phyloP scores from a whole-genome alignment of 257 asterid species.

The Gardenia jasminoides region DNA sequence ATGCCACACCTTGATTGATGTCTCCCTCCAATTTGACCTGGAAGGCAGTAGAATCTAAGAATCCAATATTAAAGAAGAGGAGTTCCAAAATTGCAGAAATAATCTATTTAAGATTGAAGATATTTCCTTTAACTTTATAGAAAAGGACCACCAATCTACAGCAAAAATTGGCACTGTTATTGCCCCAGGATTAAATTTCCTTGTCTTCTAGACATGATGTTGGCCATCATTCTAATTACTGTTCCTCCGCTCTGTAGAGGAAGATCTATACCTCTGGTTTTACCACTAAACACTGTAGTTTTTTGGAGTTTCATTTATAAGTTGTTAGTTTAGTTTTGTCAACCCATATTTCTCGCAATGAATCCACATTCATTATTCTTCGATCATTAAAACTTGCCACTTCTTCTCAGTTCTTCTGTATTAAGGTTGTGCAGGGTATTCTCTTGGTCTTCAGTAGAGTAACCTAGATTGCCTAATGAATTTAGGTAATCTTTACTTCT shows the following conservation, averaged over 20 bases:
- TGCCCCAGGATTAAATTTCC: neutral
- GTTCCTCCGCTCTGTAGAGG: neutral
- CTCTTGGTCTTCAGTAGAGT: neutral
- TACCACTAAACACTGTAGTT: neutral
- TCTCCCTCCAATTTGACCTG: constrained; percentile 99
- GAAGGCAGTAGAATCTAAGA: constrained; percentile 24
- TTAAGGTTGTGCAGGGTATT: neutral
- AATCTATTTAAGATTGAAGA: neutral
- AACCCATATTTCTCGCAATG: neutral
- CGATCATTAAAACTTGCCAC: neutral
- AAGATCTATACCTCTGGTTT: neutral
- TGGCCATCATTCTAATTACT: neutral
- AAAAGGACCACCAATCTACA: neutral
- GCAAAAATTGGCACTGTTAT: neutral
- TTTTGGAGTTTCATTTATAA: neutral
- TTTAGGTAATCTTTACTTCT: neutral
- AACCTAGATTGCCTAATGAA: neutral
- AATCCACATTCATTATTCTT: neutral
- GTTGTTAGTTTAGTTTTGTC: neutral
- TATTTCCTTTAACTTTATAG: neutral
- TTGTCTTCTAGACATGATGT: neutral
- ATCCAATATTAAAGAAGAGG: constrained; percentile 5
- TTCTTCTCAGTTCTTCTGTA: neutral
- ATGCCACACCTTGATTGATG: constrained; percentile 84
- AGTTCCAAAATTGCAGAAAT: neutral